Conservation (phyloP, 495 filamentous ascomycete genomes). For the Talaromyces liani region DNA sequence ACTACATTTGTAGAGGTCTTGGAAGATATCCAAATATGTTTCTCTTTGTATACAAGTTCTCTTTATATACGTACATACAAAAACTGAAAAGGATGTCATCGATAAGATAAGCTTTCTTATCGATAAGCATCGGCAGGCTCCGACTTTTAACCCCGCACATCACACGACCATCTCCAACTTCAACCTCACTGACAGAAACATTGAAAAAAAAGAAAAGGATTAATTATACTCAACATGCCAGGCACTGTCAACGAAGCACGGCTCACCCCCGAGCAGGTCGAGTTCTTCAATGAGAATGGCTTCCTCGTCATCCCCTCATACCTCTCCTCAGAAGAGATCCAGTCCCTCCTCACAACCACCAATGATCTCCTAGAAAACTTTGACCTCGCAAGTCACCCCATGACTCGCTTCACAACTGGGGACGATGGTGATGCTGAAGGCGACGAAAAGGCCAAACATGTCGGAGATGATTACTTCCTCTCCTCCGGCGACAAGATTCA, state of each 20-base stretch:
- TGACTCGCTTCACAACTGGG: constrained; percentile 89
- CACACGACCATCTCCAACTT: background rate
- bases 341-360: constrained; percentile 66
- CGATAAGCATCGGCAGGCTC: constrained; percentile 1
- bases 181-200: background rate
- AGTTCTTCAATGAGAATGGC: constrained; percentile 69
- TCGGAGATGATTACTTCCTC: constrained; percentile 95
- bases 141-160: background rate
- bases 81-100: too few relatives aligned
- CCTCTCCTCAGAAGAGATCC: constrained; percentile 55
- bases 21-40: too few relatives aligned
- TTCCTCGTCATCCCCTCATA: constrained; percentile 84
- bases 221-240: background rate
- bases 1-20: too few relatives aligned
- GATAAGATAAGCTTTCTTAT: background rate
- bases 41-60: too few relatives aligned
- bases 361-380: constrained; percentile 66
- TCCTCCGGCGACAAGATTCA: constrained; percentile 79
- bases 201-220: background rate
- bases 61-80: too few relatives aligned
- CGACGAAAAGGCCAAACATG: constrained; percentile 47
- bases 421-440: constrained; percentile 49
- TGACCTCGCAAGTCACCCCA: constrained; percentile 69
- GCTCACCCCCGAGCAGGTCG: constrained; percentile 65
- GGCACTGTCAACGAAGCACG: constrained; percentile 20